Percentiles rank a stretch among this genome's conserved stretches.
Evolutionary conservation across 2,329 filamentous ascomycete genomes (phyloP).

Genomic region (Hysterium pulicare): DNA sequence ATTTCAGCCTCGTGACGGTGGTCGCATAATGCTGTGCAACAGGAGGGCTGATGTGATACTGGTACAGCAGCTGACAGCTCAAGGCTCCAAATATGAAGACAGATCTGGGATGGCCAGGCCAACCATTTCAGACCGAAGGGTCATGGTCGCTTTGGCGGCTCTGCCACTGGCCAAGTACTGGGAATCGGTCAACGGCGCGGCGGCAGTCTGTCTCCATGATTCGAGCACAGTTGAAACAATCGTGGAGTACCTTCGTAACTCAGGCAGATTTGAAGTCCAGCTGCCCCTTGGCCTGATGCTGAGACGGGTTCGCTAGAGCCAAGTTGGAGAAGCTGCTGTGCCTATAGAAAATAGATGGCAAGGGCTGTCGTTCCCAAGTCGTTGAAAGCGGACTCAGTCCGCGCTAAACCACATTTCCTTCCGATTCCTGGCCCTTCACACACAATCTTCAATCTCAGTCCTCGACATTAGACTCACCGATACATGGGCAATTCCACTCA

Average conservation of each 20-base stretch:
- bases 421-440: not conserved
- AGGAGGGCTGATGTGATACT: not conserved
- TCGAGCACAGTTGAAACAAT: constrained; percentile 14
- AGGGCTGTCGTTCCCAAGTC: not conserved
- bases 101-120: constrained; percentile 4
- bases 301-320: not conserved
- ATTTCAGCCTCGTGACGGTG: not conserved
- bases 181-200: not conserved
- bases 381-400: not conserved
- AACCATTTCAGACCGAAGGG: not conserved
- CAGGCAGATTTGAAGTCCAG: not conserved
- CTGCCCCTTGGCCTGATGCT: constrained; percentile 6
- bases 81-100: not conserved
- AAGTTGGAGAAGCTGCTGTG: not conserved
- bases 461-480: not conserved
- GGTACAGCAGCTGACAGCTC: constrained; percentile 7
- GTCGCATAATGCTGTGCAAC: not conserved
- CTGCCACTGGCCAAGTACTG: constrained; percentile 4
- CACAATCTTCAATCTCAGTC: not conserved
- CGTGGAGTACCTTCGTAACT: not conserved
- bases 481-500: not conserved
- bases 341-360: not conserved
- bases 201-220: constrained; percentile 8
- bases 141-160: constrained; percentile 1
- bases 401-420: not conserved